Conservation (phyloP, 352 stramenopile genomes). For the Globisporangium alternatum region DNA sequence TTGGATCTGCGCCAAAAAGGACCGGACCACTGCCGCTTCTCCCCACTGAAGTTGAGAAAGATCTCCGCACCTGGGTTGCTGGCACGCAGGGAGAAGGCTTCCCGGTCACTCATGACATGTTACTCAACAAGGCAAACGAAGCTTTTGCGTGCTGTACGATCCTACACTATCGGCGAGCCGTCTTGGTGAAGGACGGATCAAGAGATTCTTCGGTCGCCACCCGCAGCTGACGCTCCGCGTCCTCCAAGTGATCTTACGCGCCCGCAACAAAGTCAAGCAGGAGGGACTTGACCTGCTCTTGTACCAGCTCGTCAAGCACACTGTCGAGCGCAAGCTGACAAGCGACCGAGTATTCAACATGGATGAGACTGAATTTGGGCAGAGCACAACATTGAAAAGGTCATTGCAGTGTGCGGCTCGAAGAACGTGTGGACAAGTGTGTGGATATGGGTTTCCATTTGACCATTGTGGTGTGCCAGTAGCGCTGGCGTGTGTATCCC, state of each 20-base stretch:
- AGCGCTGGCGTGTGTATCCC: background rate
- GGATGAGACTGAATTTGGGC: slow-evolving; percentile 12
- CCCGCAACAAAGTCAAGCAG: background rate
- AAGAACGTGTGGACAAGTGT: slow-evolving; percentile 11
- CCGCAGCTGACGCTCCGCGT: slow-evolving; percentile 1
- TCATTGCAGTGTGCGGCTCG: slow-evolving; percentile 13
- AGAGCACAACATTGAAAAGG: slow-evolving; percentile 1
- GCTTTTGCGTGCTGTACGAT: background rate
- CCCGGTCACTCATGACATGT: too few relatives aligned
- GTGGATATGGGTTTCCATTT: slow-evolving; percentile 10
- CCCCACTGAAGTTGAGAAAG: too few relatives aligned
- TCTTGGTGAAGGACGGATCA: slow-evolving; percentile 2
- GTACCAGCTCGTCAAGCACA: background rate
- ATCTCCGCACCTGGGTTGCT: too few relatives aligned
- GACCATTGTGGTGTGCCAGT: slow-evolving; percentile 1
- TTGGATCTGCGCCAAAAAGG: too few relatives aligned
- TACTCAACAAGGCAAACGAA: too few relatives aligned
- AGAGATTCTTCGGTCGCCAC: slow-evolving; percentile 7
- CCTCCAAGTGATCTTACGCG: slow-evolving; percentile 5
- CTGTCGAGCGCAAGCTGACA: slow-evolving; percentile 11
- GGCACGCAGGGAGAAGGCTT: too few relatives aligned
- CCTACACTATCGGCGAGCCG: background rate
- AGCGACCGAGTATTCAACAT: slow-evolving; percentile 15
- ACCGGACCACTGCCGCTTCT: too few relatives aligned
- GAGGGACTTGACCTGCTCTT: background rate